These are phyloP conservation scores for Deuterostichococcus epilithicus DNA, from an alignment of 139 green algal species.

Conservation along the genomic window DNA sequence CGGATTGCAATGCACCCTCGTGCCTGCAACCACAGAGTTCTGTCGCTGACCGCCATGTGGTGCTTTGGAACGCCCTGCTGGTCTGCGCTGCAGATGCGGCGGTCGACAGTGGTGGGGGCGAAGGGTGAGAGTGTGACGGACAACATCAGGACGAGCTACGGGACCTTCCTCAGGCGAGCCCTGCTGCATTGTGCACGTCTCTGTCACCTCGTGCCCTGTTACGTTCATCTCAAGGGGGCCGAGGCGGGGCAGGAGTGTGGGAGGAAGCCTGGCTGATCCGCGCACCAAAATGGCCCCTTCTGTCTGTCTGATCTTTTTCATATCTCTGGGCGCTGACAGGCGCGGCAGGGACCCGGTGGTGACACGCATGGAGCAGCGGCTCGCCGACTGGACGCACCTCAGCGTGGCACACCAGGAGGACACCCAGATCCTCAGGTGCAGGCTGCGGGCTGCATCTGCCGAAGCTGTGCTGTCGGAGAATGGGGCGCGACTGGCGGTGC, in stretches of 20 bases:
- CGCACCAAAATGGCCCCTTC: no score
- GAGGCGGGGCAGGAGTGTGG: no score
- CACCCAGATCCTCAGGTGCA: conserved; percentile 61
- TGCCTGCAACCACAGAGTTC: background rate
- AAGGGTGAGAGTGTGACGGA: conserved; percentile 50
- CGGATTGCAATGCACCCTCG: background rate
- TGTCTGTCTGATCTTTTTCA: no score
- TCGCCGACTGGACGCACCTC: conserved; percentile 69
- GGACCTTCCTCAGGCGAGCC: conserved; percentile 63
- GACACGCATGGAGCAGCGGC: conserved; percentile 50
- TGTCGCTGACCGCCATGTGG: background rate
- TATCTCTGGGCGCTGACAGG: background rate
- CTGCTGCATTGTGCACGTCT: background rate
- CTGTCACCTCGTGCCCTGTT: background rate
- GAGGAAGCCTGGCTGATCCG: conserved; percentile 23
- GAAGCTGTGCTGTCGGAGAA: no score
- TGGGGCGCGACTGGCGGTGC: no score
- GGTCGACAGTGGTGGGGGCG: conserved; percentile 71
- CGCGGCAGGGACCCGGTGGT: conserved; percentile 47
- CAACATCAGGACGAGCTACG: conserved; percentile 71
- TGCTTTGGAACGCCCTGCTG: background rate
- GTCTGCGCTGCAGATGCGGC: conserved; percentile 56
- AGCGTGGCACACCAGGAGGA: conserved; percentile 75
- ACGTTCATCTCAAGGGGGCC: no score
- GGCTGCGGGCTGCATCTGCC: no score